Percentiles rank a stretch among this genome's conserved stretches.
phyloP scores from a whole-genome alignment of 495 filamentous ascomycete species.

The Evernia prunastri region DNA sequence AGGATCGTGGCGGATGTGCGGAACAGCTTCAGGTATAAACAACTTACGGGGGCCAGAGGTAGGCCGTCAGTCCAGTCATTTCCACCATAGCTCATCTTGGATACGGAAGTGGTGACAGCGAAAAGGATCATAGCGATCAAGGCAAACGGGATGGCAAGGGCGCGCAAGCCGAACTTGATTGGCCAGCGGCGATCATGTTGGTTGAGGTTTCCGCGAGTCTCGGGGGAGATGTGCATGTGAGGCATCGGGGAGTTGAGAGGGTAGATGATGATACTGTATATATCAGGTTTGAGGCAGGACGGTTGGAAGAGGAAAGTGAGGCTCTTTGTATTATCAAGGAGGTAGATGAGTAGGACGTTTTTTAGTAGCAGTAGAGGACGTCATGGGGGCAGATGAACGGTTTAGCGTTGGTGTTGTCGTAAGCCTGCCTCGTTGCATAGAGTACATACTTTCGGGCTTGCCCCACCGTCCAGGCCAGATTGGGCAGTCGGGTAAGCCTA shows the following conservation, averaged over 20 bases:
- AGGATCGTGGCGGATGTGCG: not conserved
- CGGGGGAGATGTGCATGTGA: slow-evolving; percentile 13
- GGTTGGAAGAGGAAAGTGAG: not conserved
- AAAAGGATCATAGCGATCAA: slow-evolving; percentile 27
- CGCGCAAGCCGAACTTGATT: slow-evolving; percentile 23
- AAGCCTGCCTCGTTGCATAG: not conserved
- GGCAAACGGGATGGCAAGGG: slow-evolving; percentile 23
- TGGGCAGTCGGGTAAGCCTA: no score
- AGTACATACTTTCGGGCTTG: no score
- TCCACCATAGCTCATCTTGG: slow-evolving; percentile 21
- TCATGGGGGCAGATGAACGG: not conserved
- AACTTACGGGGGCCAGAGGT: slow-evolving; percentile 26
- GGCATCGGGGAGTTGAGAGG: slow-evolving; percentile 7
- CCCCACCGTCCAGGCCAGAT: not conserved
- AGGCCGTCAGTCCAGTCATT: slow-evolving; percentile 28
- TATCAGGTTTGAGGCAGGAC: no score
- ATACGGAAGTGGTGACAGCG: slow-evolving; percentile 18
- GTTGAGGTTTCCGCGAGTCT: slow-evolving; percentile 18
- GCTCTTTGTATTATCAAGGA: no score
- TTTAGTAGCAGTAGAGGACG: no score
- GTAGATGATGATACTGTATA: not conserved
- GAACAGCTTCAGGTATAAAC: not conserved
- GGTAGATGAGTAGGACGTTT: no score
- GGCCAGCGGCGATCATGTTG: slow-evolving; percentile 24
- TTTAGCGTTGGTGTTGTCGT: slow-evolving; percentile 2